A percentile compares a stretch with the other conserved stretches of the same genome.
phyloP scores from a whole-genome alignment of 176 grass and related monocot species.

The Urochloa ruziziensis region DNA sequence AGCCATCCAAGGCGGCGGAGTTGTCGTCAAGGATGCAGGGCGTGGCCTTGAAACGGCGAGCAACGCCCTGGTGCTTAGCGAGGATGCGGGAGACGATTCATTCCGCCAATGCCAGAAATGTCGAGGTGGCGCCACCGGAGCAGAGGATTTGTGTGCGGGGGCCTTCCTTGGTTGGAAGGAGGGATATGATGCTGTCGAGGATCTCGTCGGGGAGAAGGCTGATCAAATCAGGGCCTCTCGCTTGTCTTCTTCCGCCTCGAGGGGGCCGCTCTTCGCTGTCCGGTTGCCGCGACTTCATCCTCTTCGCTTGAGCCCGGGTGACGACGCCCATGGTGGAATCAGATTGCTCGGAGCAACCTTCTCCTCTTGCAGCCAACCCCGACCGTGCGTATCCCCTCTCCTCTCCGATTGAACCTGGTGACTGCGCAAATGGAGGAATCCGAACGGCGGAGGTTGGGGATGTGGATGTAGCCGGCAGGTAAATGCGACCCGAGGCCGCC shows the following conservation, averaged over 20 bases:
- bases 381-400: no score
- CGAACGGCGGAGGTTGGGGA: no score
- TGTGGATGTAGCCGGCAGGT: no score
- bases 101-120: no score
- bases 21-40: no score
- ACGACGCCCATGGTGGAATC: not conserved
- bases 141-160: not conserved
- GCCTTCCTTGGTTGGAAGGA: not conserved
- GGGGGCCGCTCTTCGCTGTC: not conserved
- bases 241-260: not conserved
- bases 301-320: not conserved
- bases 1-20: not conserved
- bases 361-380: no score
- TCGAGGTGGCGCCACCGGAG: not conserved
- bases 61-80: not conserved
- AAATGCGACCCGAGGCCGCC: no score
- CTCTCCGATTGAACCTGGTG: no score
- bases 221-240: not conserved
- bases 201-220: not conserved
- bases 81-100: not conserved
- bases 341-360: not conserved
- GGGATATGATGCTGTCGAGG: not conserved
- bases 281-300: not conserved
- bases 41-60: not conserved
- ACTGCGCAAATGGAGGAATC: no score